phyloP scores from a whole-genome alignment of 2,329 filamentous ascomycete species.

The Colletotrichum cereale region DNA sequence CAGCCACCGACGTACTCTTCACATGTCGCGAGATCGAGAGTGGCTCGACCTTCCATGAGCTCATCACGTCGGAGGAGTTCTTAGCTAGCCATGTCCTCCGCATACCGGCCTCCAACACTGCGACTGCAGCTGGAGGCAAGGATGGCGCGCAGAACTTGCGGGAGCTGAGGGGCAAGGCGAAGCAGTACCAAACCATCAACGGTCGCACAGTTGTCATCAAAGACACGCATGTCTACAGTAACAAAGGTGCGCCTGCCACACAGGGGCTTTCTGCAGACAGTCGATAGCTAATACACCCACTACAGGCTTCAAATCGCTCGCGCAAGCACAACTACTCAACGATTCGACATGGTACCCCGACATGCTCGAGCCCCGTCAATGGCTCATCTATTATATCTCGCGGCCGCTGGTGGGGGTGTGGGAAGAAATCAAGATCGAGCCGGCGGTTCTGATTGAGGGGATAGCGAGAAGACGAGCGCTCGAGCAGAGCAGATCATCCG shows the following conservation, averaged over 20 bases:
- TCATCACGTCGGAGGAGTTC: constrained; percentile 92
- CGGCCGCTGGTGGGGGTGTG: constrained; percentile 86
- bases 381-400: constrained; percentile 97
- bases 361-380: constrained; percentile 89
- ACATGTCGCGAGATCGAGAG: constrained; percentile 90
- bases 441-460: constrained; percentile 70
- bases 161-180: constrained; percentile 91
- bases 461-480: constrained; percentile 54
- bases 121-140: constrained; percentile 65
- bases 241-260: constrained; percentile 77
- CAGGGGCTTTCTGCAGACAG: background rate
- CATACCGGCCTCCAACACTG: constrained; percentile 67
- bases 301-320: constrained; percentile 88
- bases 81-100: constrained; percentile 96
- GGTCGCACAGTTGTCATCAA: constrained; percentile 94
- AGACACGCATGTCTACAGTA: constrained; percentile 92
- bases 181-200: constrained; percentile 93
- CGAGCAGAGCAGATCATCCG: constrained; percentile 52
- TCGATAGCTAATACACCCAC: constrained; percentile 17
- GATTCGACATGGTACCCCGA: constrained; percentile 92
- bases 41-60: constrained; percentile 80
- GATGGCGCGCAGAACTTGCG: constrained; percentile 75
- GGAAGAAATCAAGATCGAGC: constrained; percentile 79
- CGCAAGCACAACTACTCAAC: constrained; percentile 86
- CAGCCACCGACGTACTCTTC: constrained; percentile 91